phyloP scores from a whole-genome alignment of 306 rosid species.

The Rosa multiflora region DNA sequence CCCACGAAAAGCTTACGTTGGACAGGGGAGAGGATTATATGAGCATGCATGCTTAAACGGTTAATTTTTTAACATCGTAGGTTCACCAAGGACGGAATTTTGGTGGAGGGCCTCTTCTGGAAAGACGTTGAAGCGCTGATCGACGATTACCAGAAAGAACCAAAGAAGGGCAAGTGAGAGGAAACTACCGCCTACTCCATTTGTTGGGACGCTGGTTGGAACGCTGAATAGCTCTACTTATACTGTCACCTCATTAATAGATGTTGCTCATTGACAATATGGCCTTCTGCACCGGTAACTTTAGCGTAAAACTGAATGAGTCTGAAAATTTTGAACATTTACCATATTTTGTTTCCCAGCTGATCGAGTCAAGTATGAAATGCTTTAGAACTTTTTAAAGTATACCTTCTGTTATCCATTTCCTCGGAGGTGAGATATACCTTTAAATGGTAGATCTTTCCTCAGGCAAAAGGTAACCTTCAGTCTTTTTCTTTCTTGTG shows the following conservation, averaged over 20 bases:
- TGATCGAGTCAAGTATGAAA: neutral
- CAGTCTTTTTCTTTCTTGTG: neutral
- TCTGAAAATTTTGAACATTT: neutral
- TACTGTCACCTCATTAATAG: neutral
- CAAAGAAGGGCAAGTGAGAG: conserved; percentile 49
- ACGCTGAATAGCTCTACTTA: conserved; percentile 13
- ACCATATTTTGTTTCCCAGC: neutral
- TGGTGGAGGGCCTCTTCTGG: conserved; percentile 63
- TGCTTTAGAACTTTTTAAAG: neutral
- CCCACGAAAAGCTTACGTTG: neutral
- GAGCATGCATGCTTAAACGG: neutral
- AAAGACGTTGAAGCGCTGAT: conserved; percentile 47
- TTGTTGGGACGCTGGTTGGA: conserved; percentile 15
- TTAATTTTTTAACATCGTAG: conserved; percentile 24
- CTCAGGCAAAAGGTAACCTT: neutral
- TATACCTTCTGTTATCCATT: neutral
- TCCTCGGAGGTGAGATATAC: neutral
- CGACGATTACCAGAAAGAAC: conserved; percentile 41
- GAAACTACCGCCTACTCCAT: neutral
- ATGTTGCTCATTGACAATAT: neutral
- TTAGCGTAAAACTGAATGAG: neutral
- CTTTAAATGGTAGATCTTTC: neutral
- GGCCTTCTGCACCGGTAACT: neutral
- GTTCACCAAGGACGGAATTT: conserved; percentile 59
- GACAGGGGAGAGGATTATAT: neutral